Base-by-base conservation (phyloP, 2,329 filamentous ascomycete species). In the Cercospora sojina region DNA sequence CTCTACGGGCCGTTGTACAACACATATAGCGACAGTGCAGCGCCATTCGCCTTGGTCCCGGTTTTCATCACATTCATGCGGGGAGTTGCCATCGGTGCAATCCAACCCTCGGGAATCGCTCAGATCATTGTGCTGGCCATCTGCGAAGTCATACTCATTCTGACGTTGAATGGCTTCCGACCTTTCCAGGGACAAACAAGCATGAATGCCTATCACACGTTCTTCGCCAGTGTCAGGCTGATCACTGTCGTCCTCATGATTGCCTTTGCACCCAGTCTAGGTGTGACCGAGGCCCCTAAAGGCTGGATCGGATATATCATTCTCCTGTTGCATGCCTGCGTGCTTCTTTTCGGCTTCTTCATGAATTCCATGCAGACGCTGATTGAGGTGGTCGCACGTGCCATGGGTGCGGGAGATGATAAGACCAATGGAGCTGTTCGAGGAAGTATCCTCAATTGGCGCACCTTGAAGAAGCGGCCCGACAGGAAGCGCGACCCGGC, bases 261-360 rank as follows among this genome's bases (percentile, higher is more conserved):
- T 20, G 81, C 93, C 1, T 99, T 99, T 77, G 88, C 93, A 12
- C 92, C 94, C 1, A 90, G 90, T 0, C 84, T 99, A 3, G 89
- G 88, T 23, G 89, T 97, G 5, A 86, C 86, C 0, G 90, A 96
- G 74, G 87, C 90, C 0, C 83, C 91, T 1, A 96, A 93, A 77
- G 93, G 93, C 4, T 99, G 95, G 95, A 91, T 98, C 71, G 95
- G 93, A 41, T 99, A 99, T 77, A 88, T 90, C 27, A 96, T 98
- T 64, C 83, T 99, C 57, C 79, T 96, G 29, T 86, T 97, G 38
- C 95, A 99, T 76, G 93, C 87, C 3, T 85, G 90, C 68, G 92
- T 97, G 0, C 81, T 99, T 23, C 84, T 97, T 3, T 91, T 98
- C 73, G 94, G 92, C 1, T 99, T 98, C 81, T 91, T 97, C 77